phyloP scores from a whole-genome alignment of 2,329 filamentous ascomycete species.

The Fusarium hainanense region DNA sequence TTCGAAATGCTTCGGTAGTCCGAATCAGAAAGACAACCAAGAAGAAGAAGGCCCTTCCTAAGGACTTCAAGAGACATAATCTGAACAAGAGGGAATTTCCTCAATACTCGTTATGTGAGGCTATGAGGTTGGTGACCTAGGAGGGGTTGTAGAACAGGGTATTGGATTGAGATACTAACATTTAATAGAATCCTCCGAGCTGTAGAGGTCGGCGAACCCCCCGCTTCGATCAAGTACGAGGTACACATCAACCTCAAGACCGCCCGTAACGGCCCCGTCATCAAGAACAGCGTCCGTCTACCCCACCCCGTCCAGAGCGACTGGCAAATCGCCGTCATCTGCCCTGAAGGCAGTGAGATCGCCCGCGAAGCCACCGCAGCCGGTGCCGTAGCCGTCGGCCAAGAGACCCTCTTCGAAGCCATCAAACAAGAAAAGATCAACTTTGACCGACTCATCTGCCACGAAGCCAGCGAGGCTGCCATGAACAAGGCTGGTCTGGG shows the following conservation, averaged over 20 bases:
- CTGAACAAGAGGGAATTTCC: slow-evolving; percentile 70
- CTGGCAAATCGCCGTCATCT: slow-evolving; percentile 89
- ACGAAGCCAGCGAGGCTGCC: slow-evolving; percentile 79
- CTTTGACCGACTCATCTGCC: slow-evolving; percentile 91
- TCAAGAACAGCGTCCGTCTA: slow-evolving; percentile 88
- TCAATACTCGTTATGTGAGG: slow-evolving; percentile 87
- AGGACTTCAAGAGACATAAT: slow-evolving; percentile 74
- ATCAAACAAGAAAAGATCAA: slow-evolving; percentile 80
- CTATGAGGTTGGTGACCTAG: slow-evolving; percentile 72
- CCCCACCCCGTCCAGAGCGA: slow-evolving; percentile 92
- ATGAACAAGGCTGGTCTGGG: slow-evolving; percentile 85
- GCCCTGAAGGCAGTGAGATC: slow-evolving; percentile 79
- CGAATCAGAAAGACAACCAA: slow-evolving; percentile 63
- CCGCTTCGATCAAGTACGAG: slow-evolving; percentile 85
- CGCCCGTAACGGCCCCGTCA: slow-evolving; percentile 83
- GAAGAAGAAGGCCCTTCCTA: slow-evolving; percentile 71
- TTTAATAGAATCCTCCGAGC: slow-evolving; percentile 83
- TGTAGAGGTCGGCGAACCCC: slow-evolving; percentile 86
- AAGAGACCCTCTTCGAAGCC: slow-evolving; percentile 84
- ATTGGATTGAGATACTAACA: slow-evolving; percentile 5
- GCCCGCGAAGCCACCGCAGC: slow-evolving; percentile 79
- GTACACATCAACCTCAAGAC: slow-evolving; percentile 85
- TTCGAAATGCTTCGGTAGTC: slow-evolving; percentile 55
- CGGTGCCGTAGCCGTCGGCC: slow-evolving; percentile 85
- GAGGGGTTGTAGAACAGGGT: background rate